Base-by-base conservation (phyloP, 495 filamentous ascomycete genomes). In the Talaromyces trachyspermus region DNA sequence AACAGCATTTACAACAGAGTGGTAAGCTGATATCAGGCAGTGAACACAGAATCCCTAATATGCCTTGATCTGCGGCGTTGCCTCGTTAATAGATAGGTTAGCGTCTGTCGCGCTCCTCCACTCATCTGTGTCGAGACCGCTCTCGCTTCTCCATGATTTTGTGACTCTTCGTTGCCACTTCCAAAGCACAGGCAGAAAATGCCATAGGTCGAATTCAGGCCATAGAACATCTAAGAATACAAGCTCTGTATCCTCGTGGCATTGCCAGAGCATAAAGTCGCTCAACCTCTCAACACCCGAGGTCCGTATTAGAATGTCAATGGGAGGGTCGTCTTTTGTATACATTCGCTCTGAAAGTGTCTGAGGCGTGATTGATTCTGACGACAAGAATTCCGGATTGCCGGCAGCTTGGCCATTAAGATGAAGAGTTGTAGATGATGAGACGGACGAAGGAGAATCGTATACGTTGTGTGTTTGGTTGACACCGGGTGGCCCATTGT, bases 251-350 rank as follows among this genome's bases (percentile, higher is more conserved):
- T 91, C 72, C 56, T 94, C 75, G 54, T 97, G 89, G 55, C 86
- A 90, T 64, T 98, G 92, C 92, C 92, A 98, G 43, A 98, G 80
- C 89, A 98, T 89, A 57, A 97, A 98, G 58, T 98, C 92, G 55
- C 88, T 95, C 48, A 98, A 65, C 17, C 92, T 76, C 57, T 89
- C 84, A 9, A 98, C 92, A 22, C 88, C 92, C 42, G 87, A 94
- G 0, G 92, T 98, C 20, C 92, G 77, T 15, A 98, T 73, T 20
- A 97, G 77, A 0, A 98, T 71, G 53, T 98, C 92, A 17, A 97
- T 69, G 2, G 94, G 92, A 2, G 94, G 94, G 45, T 78, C 80
- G 25, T 78, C 84, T 32, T 81, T 78, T 5, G 94, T 97, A 61
- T 89, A 87, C 61, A 92, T 81, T 64, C 95, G 86, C 18, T 76